Evolutionary conservation across 805 yeast species (phyloP).

Genomic region (Saccharomycopsis sp.): DNA sequence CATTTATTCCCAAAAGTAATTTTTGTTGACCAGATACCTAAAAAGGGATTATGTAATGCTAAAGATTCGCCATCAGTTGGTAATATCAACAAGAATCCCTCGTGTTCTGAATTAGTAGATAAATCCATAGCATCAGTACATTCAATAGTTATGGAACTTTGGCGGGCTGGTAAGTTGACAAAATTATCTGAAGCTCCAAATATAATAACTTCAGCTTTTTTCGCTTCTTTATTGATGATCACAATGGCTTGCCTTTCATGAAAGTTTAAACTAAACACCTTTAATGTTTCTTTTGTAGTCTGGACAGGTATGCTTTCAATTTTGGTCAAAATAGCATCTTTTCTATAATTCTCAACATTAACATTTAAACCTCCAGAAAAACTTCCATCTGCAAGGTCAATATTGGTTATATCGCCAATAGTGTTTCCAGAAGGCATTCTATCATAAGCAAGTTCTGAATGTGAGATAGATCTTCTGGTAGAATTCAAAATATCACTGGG

Average conservation of each 20-base stretch:
- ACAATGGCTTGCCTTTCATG: constrained; percentile 54
- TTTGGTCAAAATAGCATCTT: constrained; percentile 63
- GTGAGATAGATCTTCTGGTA: constrained; percentile 25
- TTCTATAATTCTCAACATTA: constrained; percentile 20
- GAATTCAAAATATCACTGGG: background rate
- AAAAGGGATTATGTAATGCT: constrained; percentile 44
- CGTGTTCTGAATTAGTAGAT: constrained; percentile 24
- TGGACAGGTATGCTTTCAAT: constrained; percentile 32
- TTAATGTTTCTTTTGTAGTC: constrained; percentile 25
- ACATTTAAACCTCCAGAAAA: background rate
- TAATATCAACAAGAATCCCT: constrained; percentile 38
- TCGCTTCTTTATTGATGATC: constrained; percentile 33
- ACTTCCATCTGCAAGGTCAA: constrained; percentile 20
- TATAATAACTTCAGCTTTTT: constrained; percentile 40
- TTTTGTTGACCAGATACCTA: constrained; percentile 27
- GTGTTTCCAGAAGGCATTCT: constrained; percentile 34
- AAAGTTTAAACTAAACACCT: constrained; percentile 30
- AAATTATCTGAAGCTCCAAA: constrained; percentile 28
- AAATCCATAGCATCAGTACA: constrained; percentile 33
- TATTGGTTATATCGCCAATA: constrained; percentile 23
- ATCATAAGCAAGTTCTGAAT: constrained; percentile 32
- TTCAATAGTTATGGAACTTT: constrained; percentile 25
- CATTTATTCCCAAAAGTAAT: no score
- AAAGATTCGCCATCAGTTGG: constrained; percentile 26
- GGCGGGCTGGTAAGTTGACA: constrained; percentile 26